Evolutionary conservation across 192 early-diverging fungal species (phyloP), one percentile per base, ranked within the genome.

Genomic region (Gamsiella multidivaricata): DNA sequence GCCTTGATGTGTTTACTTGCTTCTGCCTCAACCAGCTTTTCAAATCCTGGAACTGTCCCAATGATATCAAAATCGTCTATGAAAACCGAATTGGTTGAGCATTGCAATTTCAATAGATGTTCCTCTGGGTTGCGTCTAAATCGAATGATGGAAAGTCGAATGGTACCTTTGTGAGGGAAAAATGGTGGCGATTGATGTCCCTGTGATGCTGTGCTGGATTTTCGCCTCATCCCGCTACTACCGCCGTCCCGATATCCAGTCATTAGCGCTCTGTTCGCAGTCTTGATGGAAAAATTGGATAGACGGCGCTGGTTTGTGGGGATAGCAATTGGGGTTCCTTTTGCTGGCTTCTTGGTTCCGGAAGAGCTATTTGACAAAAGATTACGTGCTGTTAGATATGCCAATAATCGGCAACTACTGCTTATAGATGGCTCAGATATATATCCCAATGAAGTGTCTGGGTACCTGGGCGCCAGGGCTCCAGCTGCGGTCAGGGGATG

Each of bases 161-260:
- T n/a, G n/a, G 11, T 62, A 76, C 73, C 73, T 76, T 62, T 76
- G 65, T 62, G 58, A 18, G 61, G 36, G 1, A 65, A 17, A 41
- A 61, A 76, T 2, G 65, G 73, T 26, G 73, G 73, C 6, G 73
- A 68, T 36, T 67, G 65, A 31, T 46, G 53, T 0, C 65, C 65
- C 51, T 61, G 73, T 25, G 53, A 68, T 5, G 59, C 54, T 5
- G 54, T 18, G 37, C 73, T 76, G 41, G 73, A 76, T 47, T 76
- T 76, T 33, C 73, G 56, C 54, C 73, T 61, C 34, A 42, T 18
- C 36, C 54, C 39, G 36, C 22, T 28, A 26, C 56, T 34, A 8
- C 73, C 73, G 12, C 73, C 65, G n/a, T 76, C 73, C 36, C 73
- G 39, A 26, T 68, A 61, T 37, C 73, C 73, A 22, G 73, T 76